Base-by-base conservation (phyloP, 2,329 filamentous ascomycete genomes). In the Cladosporium velox region DNA sequence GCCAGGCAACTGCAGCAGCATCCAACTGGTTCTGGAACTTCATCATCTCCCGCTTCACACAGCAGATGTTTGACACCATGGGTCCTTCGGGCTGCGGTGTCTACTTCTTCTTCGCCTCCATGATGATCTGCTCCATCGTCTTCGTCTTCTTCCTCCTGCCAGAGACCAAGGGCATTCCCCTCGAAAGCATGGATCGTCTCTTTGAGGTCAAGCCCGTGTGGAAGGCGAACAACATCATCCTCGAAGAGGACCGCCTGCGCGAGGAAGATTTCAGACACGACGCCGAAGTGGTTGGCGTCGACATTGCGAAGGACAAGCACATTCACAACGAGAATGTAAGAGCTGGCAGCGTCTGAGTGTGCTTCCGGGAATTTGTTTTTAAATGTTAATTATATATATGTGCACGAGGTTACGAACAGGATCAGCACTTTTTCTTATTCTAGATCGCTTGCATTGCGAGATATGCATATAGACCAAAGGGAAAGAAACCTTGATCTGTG, bases 1-100 rank as follows among this genome's bases (percentile, higher is more conserved):
- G 89, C 1, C 90, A 92, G 74, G 90, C 90, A 11, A 89, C 84
- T 44, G 90, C 90, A 0, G 86, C 89, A 0, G 87, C 87, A 2
- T 89, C 86, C 77, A 91, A 92, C 77, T 92, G 90, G 90, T 84
- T 90, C 74, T 90, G 82, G 79, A 91, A 91, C 76, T 91, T 91
- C 75, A 82, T 91, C 73, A 85, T 91, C 70, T 84, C 84, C 0
- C 83, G 88, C 12, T 91, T 89, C 79, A 91, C 87, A 0, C 87
- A 85, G 30, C 85, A 89, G 69, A 90, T 90, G 86, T 82, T 80
- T 72, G 65, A 75, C 59, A 79, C 67, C 55, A 81, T 83, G 77
- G 77, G 75, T 15, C 70, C 71, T 4, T 73, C 70, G 15, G 76
- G 77, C 5, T 81, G 78, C 68, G 80, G 79, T 11, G 75, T 76